Base-by-base conservation (phyloP, 148 eudicot species). In the Rheum nobile region DNA sequence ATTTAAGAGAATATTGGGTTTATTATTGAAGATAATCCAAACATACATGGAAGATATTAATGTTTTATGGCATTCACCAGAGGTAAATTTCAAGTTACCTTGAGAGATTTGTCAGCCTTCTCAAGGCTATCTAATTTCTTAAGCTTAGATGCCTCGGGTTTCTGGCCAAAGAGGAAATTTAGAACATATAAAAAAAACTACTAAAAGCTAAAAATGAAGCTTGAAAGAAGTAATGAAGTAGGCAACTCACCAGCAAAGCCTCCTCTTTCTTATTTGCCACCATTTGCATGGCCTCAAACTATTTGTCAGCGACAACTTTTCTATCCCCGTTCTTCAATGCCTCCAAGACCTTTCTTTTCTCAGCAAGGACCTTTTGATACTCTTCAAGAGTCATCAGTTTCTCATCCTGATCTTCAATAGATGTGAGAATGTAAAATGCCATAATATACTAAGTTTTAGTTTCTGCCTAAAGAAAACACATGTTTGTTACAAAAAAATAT, bases 281-380 rank as follows among this genome's bases (percentile, higher is more conserved):
- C 47, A 83, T 73, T 43, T 44, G 70, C 89, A 83, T 86, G 1
- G 72, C 78, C 75, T 83, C 81, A 13, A 86, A 75, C 6, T 78
- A 85, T 69, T 72, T 76, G 67, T 81, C 86, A 35, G 75, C 32
- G 39, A 65, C 42, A 44, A 83, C 85, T 71, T 65, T 78, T 72
- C 80, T 71, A 44, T 63, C 76, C 75, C 76, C 76, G 0, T 46
- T 48, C 67, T 79, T 79, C n/a, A 22, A 21, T 4, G 69, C 63
- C 35, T 78, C 76, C 69, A 84, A 72, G 2, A 71, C 73, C 73
- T 80, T 79, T 71, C 76, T 76, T 79, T 83, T 83, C 69, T 80
- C 79, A 2, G 52, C 35, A 19, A 75, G 71, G 28, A 67, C 9
- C 65, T 78, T 75, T 67, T 85, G 77, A 38, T 83, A 85, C 71